These are phyloP conservation scores for Candida labiduridarum DNA, from an alignment of 1,139 yeast genomes.

Conservation along the genomic window DNA sequence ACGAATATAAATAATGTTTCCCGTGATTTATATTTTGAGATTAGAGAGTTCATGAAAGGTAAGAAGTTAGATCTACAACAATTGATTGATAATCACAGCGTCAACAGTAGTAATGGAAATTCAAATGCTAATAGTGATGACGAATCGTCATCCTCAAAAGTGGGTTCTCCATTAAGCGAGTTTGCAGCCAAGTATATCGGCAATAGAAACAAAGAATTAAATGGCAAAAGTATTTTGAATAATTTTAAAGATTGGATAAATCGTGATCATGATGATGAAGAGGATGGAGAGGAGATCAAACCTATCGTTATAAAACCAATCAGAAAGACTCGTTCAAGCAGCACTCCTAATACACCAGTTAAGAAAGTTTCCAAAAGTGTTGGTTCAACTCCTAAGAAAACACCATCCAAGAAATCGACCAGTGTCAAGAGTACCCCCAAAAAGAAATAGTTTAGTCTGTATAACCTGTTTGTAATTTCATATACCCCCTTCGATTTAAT, in stretches of 20 bases:
- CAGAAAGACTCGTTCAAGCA: conserved; percentile 11
- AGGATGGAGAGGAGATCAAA: conserved; percentile 19
- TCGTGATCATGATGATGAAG: conserved; percentile 19
- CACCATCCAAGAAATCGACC: conserved; percentile 2
- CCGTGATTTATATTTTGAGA: conserved; percentile 80
- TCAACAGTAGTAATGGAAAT: conserved; percentile 28
- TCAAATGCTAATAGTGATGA: conserved; percentile 6
- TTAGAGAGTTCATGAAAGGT: conserved; percentile 68
- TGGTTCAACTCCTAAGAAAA: conserved; percentile 6
- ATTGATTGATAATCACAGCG: conserved; percentile 26
- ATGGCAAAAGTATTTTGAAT: conserved; percentile 52
- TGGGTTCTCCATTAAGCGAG: conserved; percentile 56
- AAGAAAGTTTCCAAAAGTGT: conserved; percentile 1
- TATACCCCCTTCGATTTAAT: background rate
- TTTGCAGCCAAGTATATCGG: conserved; percentile 66
- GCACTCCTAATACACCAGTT: conserved; percentile 6
- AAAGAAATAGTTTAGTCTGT: background rate
- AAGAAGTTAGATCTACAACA: conserved; percentile 46
- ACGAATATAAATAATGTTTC: conserved; percentile 72
- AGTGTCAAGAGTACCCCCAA: conserved; percentile 9
- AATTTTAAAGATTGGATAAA: conserved; percentile 72
- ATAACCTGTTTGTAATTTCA: background rate
- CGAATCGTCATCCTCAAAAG: conserved; percentile 10
- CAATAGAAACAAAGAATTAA: conserved; percentile 51
- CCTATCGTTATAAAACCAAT: conserved; percentile 16